Percentiles rank a stretch among this genome's conserved stretches.
Evolutionary conservation across 2,329 filamentous ascomycete species (phyloP).

Genomic region (Pseudocercospora eumusae): DNA sequence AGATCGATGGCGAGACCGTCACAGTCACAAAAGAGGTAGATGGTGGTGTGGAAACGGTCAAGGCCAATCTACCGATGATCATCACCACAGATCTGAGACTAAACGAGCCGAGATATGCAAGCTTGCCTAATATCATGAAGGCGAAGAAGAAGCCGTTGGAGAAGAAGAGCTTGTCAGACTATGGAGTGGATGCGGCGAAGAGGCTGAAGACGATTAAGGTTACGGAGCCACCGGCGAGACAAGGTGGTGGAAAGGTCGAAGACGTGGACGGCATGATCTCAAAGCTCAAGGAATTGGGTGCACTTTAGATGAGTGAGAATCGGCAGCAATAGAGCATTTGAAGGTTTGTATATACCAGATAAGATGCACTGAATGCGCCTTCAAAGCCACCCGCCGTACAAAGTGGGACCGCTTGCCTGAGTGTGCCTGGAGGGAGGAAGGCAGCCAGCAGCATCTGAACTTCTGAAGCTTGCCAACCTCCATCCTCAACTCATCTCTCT

Average conservation of each 20-base stretch:
- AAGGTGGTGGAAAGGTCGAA: conserved; percentile 95
- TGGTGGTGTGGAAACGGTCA: conserved; percentile 87
- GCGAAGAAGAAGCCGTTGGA: conserved; percentile 99
- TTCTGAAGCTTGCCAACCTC: neutral
- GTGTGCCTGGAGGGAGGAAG: conserved; percentile 9
- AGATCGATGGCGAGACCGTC: conserved; percentile 69
- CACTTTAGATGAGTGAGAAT: conserved; percentile 60
- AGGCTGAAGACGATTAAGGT: conserved; percentile 91
- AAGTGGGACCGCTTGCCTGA: conserved; percentile 13
- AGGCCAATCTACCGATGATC: conserved; percentile 82
- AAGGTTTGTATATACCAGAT: conserved; percentile 16
- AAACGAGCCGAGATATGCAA: conserved; percentile 94
- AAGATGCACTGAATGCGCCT: conserved; percentile 2
- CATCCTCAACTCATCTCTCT: neutral
- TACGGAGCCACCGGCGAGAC: conserved; percentile 77
- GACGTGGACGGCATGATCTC: conserved; percentile 92
- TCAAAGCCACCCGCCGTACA: neutral
- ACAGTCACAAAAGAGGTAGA: conserved; percentile 90
- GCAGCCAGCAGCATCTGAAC: conserved; percentile 3
- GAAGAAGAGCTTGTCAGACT: conserved; percentile 84
- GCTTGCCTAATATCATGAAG: conserved; percentile 99
- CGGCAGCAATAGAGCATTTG: neutral
- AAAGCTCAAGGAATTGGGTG: conserved; percentile 95
- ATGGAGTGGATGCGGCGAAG: conserved; percentile 71
- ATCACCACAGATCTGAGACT: conserved; percentile 92